phyloP scores from a whole-genome alignment of 441 rosid genomes.

The Breynia disticha region DNA sequence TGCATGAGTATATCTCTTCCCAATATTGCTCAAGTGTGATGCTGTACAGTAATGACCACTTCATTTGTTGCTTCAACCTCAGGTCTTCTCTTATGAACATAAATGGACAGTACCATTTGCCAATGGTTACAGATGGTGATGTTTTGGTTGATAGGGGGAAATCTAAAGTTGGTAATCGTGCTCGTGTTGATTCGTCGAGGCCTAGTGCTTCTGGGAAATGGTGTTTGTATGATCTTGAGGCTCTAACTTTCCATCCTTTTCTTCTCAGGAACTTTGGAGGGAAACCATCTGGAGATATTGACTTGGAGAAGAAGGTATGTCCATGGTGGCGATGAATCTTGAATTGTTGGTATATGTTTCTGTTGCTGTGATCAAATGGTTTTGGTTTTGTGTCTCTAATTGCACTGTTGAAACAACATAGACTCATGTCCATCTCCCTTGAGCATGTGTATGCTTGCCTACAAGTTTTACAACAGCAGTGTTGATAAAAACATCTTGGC shows the following conservation, averaged over 20 bases:
- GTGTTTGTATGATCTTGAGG: conserved; percentile 23
- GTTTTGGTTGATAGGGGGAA: conserved; percentile 26
- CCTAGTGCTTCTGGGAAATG: conserved; percentile 40
- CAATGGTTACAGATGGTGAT: conserved; percentile 21
- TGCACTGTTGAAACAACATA: conserved; percentile 31
- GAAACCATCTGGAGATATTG: conserved; percentile 31
- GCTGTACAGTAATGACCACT: conserved; percentile 27
- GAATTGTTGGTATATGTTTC: conserved; percentile 41
- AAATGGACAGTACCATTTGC: conserved; percentile 63
- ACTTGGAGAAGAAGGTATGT: conserved; percentile 31
- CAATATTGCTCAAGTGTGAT: conserved; percentile 52
- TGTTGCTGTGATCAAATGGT: conserved; percentile 24
- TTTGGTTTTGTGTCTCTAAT: conserved; percentile 30
- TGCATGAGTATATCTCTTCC: conserved; percentile 33
- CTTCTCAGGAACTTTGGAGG: conserved; percentile 43
- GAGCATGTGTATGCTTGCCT: conserved; percentile 41
- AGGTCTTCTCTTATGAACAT: conserved; percentile 36
- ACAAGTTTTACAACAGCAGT: conserved; percentile 5
- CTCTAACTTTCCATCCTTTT: conserved; percentile 35
- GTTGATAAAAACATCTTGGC: not conserved
- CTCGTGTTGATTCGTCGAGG: conserved; percentile 23
- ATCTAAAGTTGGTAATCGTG: conserved; percentile 28
- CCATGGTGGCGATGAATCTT: conserved; percentile 22
- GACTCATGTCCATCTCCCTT: conserved; percentile 35
- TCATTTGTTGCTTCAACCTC: conserved; percentile 26